Base-by-base conservation (phyloP, 2,329 filamentous ascomycete genomes). In the Sporothrix dimorphospora region DNA sequence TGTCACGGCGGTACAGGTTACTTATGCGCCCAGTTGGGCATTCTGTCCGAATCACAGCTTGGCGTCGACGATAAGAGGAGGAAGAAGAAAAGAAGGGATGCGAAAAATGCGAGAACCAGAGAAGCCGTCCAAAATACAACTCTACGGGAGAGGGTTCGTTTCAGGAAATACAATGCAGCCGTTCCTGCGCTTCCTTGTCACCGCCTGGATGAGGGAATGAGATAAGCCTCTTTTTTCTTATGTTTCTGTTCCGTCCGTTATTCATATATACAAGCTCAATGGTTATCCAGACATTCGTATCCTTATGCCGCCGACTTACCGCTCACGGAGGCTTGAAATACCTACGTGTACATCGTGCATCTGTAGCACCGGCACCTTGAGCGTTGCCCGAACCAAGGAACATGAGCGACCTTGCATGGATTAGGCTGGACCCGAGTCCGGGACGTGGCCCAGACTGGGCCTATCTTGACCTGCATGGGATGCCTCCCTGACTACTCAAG, bases 31-130 rank as follows among this genome's bases (percentile, higher is more conserved):
- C 30, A 14, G 42, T 27, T 40, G 47, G n/a, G 66, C 34, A 53
- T 69, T 9, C 8, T 51, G 42, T 42, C 66, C 66, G 66, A 42
- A 69, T 69, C 65, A 67, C 65, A 67, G 24, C 63, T 30, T 49
- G 40, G 42, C 63, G 24, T 16, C 8, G 21, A 49, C 11, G 21
- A 21, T 27, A 6, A 45, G n/a, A 24, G 12, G 12, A 16, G 12
- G 7, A 24, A 24, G 12, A 8, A 16, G 12, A 8, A 24, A 27
- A 27, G 3, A 16, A 27, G 16, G 6, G 27, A 45, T 5, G 12
- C 21, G 38, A 27, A 27, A 27, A 45, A 19, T 27, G n/a, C 38
- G 14, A 63, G 21, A 65, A 27, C 12, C 11, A 42, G 47, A 49
- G 38, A 16, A 24, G 12, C 40, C 21, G 11, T 6, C 34, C 12